phyloP scores from a whole-genome alignment of 1,284 basidiomycete genomes.

The Tilletia caries region DNA sequence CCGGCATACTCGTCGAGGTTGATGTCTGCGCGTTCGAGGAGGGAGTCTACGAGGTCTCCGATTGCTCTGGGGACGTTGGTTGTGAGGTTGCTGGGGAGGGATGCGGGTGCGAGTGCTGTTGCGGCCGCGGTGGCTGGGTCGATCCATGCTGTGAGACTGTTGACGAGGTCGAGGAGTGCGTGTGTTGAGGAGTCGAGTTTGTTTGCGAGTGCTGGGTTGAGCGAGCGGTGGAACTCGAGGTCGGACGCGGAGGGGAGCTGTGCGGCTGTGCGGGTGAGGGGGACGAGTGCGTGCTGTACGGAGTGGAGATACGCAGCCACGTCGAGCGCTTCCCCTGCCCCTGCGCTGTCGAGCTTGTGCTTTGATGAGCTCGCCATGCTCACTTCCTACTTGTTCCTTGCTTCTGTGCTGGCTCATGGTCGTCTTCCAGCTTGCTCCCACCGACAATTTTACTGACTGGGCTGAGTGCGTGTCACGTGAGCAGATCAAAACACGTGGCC shows the following conservation, averaged over 20 bases:
- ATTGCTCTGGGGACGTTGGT: slow-evolving; percentile 56
- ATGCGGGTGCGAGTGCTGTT: neutral
- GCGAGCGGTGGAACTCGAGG: slow-evolving; percentile 76
- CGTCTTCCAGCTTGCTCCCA: no score
- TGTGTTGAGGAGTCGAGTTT: slow-evolving; percentile 66
- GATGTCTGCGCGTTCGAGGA: slow-evolving; percentile 80
- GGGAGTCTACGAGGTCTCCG: slow-evolving; percentile 75
- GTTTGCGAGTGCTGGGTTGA: slow-evolving; percentile 68
- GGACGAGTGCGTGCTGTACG: slow-evolving; percentile 36
- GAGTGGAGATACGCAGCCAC: slow-evolving; percentile 28
- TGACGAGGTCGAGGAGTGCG: slow-evolving; percentile 56
- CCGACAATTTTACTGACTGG: no score
- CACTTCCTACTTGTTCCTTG: neutral
- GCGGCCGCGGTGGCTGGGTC: neutral
- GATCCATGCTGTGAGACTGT: slow-evolving; percentile 31
- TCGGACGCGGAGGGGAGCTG: slow-evolving; percentile 60
- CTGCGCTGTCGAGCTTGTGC: neutral
- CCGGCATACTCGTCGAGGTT: slow-evolving; percentile 76
- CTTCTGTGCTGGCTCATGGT: no score
- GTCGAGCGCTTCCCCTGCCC: slow-evolving; percentile 13
- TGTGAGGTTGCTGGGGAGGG: neutral
- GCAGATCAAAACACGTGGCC: no score
- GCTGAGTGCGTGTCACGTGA: neutral
- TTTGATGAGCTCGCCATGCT: slow-evolving; percentile 13
- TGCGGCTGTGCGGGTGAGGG: slow-evolving; percentile 40